Evolutionary conservation across 169 alveolate species (phyloP).

Genomic region (Cyclospora cayetanensis): DNA sequence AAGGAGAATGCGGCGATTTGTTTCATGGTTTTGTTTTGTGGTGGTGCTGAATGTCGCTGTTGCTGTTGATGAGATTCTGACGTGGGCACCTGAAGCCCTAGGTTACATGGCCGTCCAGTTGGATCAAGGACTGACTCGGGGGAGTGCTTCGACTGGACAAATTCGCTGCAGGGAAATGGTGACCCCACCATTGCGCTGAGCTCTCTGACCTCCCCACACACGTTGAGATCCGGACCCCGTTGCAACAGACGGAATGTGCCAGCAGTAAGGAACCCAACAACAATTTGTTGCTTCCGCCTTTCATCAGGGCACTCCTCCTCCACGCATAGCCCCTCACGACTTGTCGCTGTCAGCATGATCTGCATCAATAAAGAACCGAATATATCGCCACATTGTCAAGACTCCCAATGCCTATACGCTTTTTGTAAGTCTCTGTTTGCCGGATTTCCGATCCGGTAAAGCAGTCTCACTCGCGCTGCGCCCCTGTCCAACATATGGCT

Average conservation of each 20-base stretch:
- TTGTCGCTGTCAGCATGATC: slow-evolving; percentile 28
- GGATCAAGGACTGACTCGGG: background rate
- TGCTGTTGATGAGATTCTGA: background rate
- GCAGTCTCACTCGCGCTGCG: no score
- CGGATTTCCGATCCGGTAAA: no score
- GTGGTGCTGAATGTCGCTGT: background rate
- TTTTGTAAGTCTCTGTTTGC: no score
- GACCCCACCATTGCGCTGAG: slow-evolving; percentile 42
- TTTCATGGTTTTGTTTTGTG: background rate
- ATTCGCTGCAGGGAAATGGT: slow-evolving; percentile 7
- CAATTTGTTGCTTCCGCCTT: slow-evolving; percentile 31
- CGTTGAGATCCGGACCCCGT: slow-evolving; percentile 23
- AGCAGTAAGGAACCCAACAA: slow-evolving; percentile 9
- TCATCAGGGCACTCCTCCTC: slow-evolving; percentile 42
- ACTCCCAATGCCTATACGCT: no score
- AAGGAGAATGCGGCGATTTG: background rate
- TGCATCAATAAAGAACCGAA: background rate
- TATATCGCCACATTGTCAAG: no score
- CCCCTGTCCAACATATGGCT: no score
- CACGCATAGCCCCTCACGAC: slow-evolving; percentile 1
- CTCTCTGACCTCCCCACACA: slow-evolving; percentile 17
- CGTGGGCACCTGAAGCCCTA: background rate
- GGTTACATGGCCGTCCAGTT: background rate
- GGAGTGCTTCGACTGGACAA: background rate
- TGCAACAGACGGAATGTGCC: slow-evolving; percentile 36